Evolutionary conservation across 2,329 filamentous ascomycete genomes (phyloP).

Genomic region (Pseudofabraea citricarpa): DNA sequence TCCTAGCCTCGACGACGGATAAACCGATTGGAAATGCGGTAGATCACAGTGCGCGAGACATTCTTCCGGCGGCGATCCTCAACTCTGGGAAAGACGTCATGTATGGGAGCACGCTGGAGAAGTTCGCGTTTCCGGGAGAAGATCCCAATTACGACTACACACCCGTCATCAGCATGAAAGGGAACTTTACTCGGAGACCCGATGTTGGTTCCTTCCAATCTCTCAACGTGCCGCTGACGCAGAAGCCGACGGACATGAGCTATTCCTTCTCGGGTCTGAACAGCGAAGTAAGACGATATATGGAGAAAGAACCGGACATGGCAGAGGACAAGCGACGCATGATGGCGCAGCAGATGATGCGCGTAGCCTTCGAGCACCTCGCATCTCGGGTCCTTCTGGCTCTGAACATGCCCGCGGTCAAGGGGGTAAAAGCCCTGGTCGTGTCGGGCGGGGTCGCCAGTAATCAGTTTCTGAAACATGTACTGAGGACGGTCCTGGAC

Average conservation of each 20-base stretch:
- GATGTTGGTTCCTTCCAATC: neutral
- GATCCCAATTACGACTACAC: constrained; percentile 32
- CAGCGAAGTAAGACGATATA: constrained; percentile 56
- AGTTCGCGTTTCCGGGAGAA: constrained; percentile 64
- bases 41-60: constrained; percentile 77
- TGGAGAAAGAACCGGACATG: constrained; percentile 39
- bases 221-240: constrained; percentile 61
- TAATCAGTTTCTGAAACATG: constrained; percentile 70
- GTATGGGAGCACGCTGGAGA: constrained; percentile 76
- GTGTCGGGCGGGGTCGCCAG: constrained; percentile 88
- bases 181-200: constrained; percentile 30
- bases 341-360: constrained; percentile 72
- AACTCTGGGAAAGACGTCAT: constrained; percentile 56
- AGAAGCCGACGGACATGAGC: constrained; percentile 38
- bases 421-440: constrained; percentile 57
- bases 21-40: constrained; percentile 86
- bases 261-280: constrained; percentile 75
- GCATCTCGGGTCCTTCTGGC: constrained; percentile 68
- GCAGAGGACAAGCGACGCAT: constrained; percentile 55
- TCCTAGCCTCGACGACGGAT: constrained; percentile 70
- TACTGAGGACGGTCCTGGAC: constrained; percentile 54
- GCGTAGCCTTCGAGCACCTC: constrained; percentile 82
- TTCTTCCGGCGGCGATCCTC: constrained; percentile 62
- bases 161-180: constrained; percentile 49
- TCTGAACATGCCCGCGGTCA: constrained; percentile 38